Evolutionary conservation across 768 basidiomycete species (phyloP).

Genomic region (Cubamyces sp.): DNA sequence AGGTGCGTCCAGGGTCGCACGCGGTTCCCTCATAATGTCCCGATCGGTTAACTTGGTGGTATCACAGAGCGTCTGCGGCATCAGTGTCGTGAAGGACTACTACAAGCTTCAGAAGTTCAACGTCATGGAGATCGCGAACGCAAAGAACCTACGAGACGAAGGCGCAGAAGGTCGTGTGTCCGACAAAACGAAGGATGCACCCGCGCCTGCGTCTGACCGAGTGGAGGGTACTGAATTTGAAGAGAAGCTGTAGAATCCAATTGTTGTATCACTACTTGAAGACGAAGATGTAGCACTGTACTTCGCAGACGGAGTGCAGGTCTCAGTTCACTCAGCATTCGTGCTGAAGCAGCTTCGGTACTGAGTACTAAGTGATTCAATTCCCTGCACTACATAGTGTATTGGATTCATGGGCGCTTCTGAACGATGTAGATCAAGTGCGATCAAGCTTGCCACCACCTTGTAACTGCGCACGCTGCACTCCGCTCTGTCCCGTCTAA

Average conservation of each 20-base stretch:
- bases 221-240: not conserved
- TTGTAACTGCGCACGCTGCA: too few relatives aligned
- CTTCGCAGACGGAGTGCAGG: too few relatives aligned
- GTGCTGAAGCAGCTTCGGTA: too few relatives aligned
- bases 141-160: slow-evolving; percentile 40
- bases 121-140: slow-evolving; percentile 68
- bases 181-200: not conserved
- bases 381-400: too few relatives aligned
- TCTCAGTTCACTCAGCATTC: too few relatives aligned
- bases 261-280: too few relatives aligned
- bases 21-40: not conserved
- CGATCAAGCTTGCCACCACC: too few relatives aligned
- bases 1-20: slow-evolving; percentile 47
- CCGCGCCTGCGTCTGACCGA: not conserved
- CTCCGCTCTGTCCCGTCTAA: too few relatives aligned
- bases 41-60: not conserved
- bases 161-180: slow-evolving; percentile 29
- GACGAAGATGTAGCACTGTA: too few relatives aligned
- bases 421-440: too few relatives aligned
- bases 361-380: too few relatives aligned
- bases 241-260: not conserved
- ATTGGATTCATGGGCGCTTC: too few relatives aligned
- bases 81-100: slow-evolving; percentile 75
- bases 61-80: slow-evolving; percentile 69
- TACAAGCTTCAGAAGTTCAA: slow-evolving; percentile 78